These are phyloP conservation scores for Claviceps maximensis DNA, from an alignment of 2,329 filamentous ascomycete genomes.

Conservation along the genomic window DNA sequence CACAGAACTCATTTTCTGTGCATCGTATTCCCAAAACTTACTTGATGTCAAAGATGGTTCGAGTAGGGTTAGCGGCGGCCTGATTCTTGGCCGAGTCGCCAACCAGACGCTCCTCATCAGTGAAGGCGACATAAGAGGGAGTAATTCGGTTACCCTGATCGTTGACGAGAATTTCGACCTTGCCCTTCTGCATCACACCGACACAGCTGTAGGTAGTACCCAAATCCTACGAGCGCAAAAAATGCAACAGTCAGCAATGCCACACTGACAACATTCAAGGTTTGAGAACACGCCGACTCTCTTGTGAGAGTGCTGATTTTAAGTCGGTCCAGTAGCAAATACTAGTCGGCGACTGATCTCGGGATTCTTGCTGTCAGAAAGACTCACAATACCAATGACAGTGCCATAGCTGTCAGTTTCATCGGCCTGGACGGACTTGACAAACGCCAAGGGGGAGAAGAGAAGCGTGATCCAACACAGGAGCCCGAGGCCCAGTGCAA, in stretches of 20 bases:
- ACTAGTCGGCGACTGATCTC: too few species aligned
- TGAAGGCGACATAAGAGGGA: conserved; percentile 90
- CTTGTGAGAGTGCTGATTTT: background rate
- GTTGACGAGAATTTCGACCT: conserved; percentile 91
- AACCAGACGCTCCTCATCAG: conserved; percentile 90
- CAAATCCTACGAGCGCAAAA: conserved; percentile 42
- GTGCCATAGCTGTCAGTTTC: conserved; percentile 71
- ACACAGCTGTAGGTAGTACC: conserved; percentile 85
- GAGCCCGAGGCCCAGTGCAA: conserved; percentile 73
- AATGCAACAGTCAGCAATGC: background rate
- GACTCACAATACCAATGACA: conserved; percentile 76
- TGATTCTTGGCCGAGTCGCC: conserved; percentile 98
- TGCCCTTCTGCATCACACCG: conserved; percentile 90
- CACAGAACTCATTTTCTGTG: background rate
- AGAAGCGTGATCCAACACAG: conserved; percentile 86
- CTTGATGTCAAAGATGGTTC: conserved; percentile 76
- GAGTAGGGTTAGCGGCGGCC: conserved; percentile 63
- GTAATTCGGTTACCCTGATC: conserved; percentile 96
- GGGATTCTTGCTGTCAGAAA: too few species aligned
- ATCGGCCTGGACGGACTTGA: conserved; percentile 61
- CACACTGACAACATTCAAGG: too few species aligned
- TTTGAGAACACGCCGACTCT: background rate
- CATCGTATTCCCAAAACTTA: conserved; percentile 37
- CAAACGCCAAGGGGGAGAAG: conserved; percentile 75
- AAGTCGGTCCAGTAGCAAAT: too few species aligned